A percentile compares a stretch with the other conserved stretches of the same genome.
phyloP scores from a whole-genome alignment of 1,284 basidiomycete species.

The Trichosporon coremiiforme region DNA sequence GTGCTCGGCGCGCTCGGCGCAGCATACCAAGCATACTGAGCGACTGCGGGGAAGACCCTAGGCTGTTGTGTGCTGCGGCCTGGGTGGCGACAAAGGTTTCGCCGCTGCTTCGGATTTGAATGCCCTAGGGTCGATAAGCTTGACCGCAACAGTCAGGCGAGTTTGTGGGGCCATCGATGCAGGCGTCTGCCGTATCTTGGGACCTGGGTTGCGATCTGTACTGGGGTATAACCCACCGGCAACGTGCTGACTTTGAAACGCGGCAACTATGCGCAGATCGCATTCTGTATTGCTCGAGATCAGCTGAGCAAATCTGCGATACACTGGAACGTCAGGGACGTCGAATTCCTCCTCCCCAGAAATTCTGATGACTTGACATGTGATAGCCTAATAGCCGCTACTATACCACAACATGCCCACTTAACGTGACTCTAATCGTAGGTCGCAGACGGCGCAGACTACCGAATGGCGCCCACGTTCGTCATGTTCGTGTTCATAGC shows the following conservation, averaged over 20 bases:
- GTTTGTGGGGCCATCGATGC: too few relatives aligned
- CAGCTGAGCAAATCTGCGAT: too few relatives aligned
- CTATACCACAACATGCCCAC: neutral
- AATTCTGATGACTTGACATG: neutral
- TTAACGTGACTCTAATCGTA: neutral
- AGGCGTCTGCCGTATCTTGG: too few relatives aligned
- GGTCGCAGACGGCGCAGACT: too few relatives aligned
- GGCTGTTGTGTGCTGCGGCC: neutral
- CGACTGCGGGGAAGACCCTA: neutral
- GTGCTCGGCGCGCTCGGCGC: neutral
- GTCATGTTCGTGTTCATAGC: neutral
- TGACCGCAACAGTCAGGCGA: neutral
- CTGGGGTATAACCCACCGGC: too few relatives aligned
- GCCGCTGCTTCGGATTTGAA: neutral
- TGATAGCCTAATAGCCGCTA: neutral
- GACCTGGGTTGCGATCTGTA: too few relatives aligned
- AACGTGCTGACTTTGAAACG: neutral
- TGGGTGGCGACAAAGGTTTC: neutral
- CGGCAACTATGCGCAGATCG: neutral
- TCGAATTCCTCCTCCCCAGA: neutral
- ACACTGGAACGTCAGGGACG: neutral
- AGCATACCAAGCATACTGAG: neutral
- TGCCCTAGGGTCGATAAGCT: neutral
- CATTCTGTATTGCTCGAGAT: too few relatives aligned
- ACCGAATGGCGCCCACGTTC: too few relatives aligned